Base-by-base conservation (phyloP, 2,329 filamentous ascomycete genomes). In the Fusarium tjaetaba region DNA sequence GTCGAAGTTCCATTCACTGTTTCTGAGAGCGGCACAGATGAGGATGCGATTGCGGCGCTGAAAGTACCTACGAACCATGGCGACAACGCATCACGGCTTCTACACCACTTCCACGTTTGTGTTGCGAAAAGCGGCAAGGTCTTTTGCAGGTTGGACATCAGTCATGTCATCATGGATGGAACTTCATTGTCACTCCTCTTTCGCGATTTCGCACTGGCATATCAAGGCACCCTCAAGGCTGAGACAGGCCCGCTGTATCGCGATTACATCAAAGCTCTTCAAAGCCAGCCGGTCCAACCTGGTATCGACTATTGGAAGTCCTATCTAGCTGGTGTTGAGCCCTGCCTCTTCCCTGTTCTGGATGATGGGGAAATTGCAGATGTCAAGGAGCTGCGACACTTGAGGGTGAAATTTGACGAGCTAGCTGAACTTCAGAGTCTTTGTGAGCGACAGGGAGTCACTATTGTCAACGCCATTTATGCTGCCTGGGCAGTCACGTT, bases 121-220 rank as follows among this genome's bases (percentile, higher is more conserved):
- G 65, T 16, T 11, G 57, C 68, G n/a, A 74, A 59, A n/a, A 74
- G 46, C 2, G 75, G 75, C 26, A 75, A 68, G 28, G 70, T 77
- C 2, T 77, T 77, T 30, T 77, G 73, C 18, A 74, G 63, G 22
- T 43, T 77, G 5, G 75, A 77, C 14, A 76, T 77, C 6, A 77
- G 75, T 0, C 75, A 77, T 36, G 62, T 61, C 4, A 72, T 77
- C 5, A 77, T 77, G 66, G 75, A 77, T 45, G 75, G 75, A 1
- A 73, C 71, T 0, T 77, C 75, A 4, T 34, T 77, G 5, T 76
- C 75, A 2, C 58, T 77, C 14, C 61, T 77, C 38, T 77, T 77
- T 16, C 63, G 68, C 8, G 75, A 77, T 16, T 43, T 77, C 13
- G 63, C 73, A 1, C 14, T 70, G 10, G 71, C 73, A 4, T 76